Conservation (phyloP, 2,329 filamentous ascomycete species). For the Aureobasidium sp. region DNA sequence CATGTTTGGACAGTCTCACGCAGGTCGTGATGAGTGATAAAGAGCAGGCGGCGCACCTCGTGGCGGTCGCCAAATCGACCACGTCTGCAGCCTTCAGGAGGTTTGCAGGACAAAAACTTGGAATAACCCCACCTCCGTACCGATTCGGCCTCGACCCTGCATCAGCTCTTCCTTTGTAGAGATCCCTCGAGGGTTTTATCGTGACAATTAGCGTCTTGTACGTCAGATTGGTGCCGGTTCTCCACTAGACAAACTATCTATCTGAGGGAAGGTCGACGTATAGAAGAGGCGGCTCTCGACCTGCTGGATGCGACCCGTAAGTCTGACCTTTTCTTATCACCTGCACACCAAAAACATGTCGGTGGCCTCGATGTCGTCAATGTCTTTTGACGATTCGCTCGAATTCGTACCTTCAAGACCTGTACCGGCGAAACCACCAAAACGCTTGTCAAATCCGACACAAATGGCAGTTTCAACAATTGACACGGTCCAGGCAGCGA, state of each 20-base stretch:
- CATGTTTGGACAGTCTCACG: not conserved
- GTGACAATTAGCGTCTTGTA: constrained; percentile 1
- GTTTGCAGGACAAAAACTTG: constrained; percentile 5
- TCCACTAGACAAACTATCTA: not conserved
- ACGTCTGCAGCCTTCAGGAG: not conserved
- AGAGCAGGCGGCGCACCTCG: not conserved
- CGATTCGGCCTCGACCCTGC: constrained; percentile 10
- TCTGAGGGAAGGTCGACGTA: not conserved
- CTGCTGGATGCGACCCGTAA: not conserved
- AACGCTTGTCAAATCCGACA: not conserved
- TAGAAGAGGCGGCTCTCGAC: constrained; percentile 5
- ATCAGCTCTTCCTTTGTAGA: not conserved
- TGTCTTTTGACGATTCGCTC: constrained; percentile 5
- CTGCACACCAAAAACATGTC: not conserved
- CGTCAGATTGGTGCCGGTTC: not conserved
- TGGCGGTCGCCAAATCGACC: not conserved
- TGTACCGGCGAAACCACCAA: constrained; percentile 2
- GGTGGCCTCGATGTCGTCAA: constrained; percentile 6
- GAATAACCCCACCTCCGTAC: constrained; percentile 8
- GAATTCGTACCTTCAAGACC: not conserved
- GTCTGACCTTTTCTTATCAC: not conserved
- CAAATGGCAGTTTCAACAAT: not conserved
- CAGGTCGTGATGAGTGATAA: not conserved
- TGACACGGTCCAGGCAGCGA: constrained; percentile 7
- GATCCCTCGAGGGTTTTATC: constrained; percentile 11